Percentiles rank a stretch among this genome's conserved stretches.
These are phyloP conservation scores for Drechmeria coniospora DNA, from an alignment of 2,329 filamentous ascomycete species.

Conservation along the genomic window DNA sequence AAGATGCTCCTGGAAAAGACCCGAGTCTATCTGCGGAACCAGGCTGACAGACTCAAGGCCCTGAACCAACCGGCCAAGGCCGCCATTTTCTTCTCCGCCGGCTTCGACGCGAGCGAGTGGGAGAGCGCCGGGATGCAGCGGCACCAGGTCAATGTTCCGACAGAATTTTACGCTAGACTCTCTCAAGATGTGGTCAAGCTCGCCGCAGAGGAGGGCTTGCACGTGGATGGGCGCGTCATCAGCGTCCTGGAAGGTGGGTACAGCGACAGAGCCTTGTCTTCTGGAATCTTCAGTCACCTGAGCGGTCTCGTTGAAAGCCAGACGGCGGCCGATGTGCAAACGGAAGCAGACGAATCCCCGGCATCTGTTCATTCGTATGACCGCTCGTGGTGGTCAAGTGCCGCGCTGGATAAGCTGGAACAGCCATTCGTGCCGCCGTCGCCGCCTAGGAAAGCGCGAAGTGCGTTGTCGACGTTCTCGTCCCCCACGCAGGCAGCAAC, in stretches of 20 bases:
- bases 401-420: constrained; percentile 56
- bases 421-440: constrained; percentile 32
- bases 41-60: constrained; percentile 49
- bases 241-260: constrained; percentile 95
- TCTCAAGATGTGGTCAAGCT: constrained; percentile 72
- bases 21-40: constrained; percentile 55
- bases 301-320: constrained; percentile 58
- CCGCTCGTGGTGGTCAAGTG: constrained; percentile 53
- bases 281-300: constrained; percentile 79
- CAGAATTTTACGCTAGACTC: constrained; percentile 87
- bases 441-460: constrained; percentile 37
- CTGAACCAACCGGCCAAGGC: constrained; percentile 54
- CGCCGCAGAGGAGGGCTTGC: constrained; percentile 62
- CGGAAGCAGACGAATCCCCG: constrained; percentile 4
- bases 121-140: constrained; percentile 88
- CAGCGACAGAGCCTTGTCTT: constrained; percentile 77
- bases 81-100: constrained; percentile 87
- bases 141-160: constrained; percentile 90
- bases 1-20: constrained; percentile 64
- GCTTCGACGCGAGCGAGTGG: constrained; percentile 94
- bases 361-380: constrained; percentile 38
- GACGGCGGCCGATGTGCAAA: constrained; percentile 15
- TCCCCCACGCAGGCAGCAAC: constrained; percentile 79
- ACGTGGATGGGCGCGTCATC: constrained; percentile 70
- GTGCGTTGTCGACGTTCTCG: constrained; percentile 57